Conservation (phyloP, 2,329 filamentous ascomycete species). For the Pyricularia pennisetigena region DNA sequence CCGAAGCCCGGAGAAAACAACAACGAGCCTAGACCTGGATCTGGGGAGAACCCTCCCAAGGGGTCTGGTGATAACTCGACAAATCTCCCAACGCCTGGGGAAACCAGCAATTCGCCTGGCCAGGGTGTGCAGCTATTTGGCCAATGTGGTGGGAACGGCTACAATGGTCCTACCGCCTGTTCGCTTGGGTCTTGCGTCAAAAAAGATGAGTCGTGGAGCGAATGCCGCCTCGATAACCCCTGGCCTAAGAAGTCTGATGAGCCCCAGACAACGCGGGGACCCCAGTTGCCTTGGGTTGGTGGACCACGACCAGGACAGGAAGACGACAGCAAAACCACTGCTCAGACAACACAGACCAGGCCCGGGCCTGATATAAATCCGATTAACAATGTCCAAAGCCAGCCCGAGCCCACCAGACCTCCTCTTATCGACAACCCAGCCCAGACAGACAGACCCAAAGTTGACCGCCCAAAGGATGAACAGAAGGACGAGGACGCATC, state of each 20-base stretch:
- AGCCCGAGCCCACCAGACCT: background rate
- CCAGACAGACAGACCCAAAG: background rate
- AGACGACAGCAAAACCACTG: background rate
- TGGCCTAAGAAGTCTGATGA: background rate
- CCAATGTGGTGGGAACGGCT: background rate
- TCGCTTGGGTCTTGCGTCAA: background rate
- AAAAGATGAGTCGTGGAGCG: background rate
- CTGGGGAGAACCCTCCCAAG: background rate
- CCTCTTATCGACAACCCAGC: background rate
- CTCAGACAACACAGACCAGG: background rate
- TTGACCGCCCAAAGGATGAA: background rate
- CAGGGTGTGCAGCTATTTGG: background rate
- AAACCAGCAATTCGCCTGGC: background rate
- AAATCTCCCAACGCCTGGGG: background rate
- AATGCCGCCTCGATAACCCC: background rate
- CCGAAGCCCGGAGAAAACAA: background rate
- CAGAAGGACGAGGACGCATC: background rate
- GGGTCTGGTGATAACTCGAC: background rate
- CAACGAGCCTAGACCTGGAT: background rate
- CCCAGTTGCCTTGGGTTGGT: background rate
- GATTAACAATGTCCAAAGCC: background rate
- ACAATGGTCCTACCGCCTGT: background rate
- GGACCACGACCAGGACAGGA: background rate
- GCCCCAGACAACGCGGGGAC: background rate
- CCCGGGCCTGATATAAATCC: background rate